Percentiles rank a stretch among this genome's conserved stretches.
Evolutionary conservation across 169 alveolate species (phyloP).

Genomic region (Babesia caballi): DNA sequence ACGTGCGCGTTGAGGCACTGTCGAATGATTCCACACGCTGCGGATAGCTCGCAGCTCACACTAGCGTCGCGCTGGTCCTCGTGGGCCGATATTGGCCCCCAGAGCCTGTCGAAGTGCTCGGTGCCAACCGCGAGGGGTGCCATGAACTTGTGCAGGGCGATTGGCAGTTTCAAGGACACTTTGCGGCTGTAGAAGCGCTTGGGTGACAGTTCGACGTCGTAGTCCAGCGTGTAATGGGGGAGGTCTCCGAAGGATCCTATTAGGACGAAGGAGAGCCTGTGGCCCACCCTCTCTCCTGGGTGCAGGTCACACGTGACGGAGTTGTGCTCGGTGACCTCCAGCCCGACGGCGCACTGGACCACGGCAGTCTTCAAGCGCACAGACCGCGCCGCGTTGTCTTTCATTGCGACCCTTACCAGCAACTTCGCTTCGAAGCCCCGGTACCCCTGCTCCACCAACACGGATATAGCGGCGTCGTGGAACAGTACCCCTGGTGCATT

Average conservation of each 20-base stretch:
- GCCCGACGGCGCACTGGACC: not conserved
- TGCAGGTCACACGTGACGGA: not conserved
- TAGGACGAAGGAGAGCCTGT: conserved; percentile 30
- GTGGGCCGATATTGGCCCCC: not conserved
- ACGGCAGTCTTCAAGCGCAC: not conserved
- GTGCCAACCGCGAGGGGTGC: conserved; percentile 14
- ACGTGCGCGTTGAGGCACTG: not conserved
- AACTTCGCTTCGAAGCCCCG: conserved; percentile 6
- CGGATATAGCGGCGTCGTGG: not conserved
- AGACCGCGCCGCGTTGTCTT: not conserved
- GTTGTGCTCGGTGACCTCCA: conserved; percentile 19
- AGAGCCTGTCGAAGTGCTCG: conserved; percentile 2
- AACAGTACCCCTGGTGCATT: conserved; percentile 14
- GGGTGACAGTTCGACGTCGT: not conserved
- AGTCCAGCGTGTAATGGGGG: conserved; percentile 16
- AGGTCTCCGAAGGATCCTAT: not conserved
- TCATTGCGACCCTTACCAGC: conserved; percentile 8
- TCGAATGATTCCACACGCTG: not conserved
- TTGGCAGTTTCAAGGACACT: conserved; percentile 20
- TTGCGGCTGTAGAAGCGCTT: not conserved
- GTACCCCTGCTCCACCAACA: conserved; percentile 45
- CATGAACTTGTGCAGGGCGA: conserved; percentile 35
- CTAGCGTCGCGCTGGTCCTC: not conserved
- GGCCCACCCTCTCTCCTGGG: conserved; percentile 22
- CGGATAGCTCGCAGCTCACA: not conserved